These are phyloP conservation scores for Croton laevigatus DNA, from an alignment of 441 rosid genomes.

Conservation along the genomic window DNA sequence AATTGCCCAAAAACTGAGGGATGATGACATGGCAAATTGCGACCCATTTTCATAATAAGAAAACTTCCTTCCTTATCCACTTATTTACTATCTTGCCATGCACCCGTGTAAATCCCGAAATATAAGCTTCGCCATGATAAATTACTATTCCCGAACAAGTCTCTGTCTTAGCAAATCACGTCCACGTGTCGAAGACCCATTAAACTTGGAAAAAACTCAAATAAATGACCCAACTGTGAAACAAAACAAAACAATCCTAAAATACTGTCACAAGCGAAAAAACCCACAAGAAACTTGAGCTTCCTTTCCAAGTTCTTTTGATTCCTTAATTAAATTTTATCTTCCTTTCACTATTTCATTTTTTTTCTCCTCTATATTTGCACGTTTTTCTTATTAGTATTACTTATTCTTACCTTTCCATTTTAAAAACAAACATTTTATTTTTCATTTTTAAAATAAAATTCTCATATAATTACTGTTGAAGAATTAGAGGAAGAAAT, in stretches of 20 bases:
- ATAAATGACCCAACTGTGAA: constrained; percentile 11
- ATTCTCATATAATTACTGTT: background rate
- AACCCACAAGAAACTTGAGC: background rate
- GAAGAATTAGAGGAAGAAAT: constrained; percentile 6
- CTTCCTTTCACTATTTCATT: constrained; percentile 12
- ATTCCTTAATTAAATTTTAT: background rate
- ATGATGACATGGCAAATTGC: constrained; percentile 8
- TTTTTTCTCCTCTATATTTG: too few species aligned
- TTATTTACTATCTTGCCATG: constrained; percentile 29
- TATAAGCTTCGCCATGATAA: constrained; percentile 25
- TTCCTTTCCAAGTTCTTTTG: background rate
- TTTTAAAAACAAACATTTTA: background rate
- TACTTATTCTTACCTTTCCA: background rate
- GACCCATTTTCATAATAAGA: constrained; percentile 1
- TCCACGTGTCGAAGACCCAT: constrained; percentile 33
- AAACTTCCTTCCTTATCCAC: background rate
- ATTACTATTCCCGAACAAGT: constrained; percentile 3
- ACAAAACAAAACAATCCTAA: background rate
- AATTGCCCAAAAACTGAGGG: constrained; percentile 7
- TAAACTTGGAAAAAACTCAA: constrained; percentile 20
- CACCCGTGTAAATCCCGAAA: constrained; percentile 18
- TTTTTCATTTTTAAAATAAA: background rate
- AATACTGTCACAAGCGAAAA: background rate
- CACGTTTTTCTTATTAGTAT: background rate
- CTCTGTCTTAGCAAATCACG: too few species aligned